Percentiles rank a stretch among this genome's conserved stretches.
Evolutionary conservation across 805 yeast genomes (phyloP).

Genomic region (Diddensiella santjacobensis): DNA sequence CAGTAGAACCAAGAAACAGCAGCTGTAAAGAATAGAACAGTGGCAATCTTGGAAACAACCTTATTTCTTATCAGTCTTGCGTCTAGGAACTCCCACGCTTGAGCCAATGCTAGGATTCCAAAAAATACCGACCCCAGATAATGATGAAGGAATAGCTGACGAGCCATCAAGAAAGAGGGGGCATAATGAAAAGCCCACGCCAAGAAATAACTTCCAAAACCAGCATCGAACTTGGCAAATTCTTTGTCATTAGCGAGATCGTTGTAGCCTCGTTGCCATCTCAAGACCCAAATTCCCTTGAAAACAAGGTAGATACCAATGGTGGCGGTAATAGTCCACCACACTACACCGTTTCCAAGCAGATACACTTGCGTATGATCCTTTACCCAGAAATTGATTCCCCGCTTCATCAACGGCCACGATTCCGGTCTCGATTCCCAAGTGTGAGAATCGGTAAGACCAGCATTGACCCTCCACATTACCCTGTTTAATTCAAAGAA

Average conservation of each 20-base stretch:
- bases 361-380: constrained; percentile 48
- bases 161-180: constrained; percentile 76
- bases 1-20: constrained; percentile 53
- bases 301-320: constrained; percentile 28
- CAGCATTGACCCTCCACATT: constrained; percentile 50
- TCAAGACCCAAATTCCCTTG: constrained; percentile 30
- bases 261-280: constrained; percentile 39
- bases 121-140: constrained; percentile 91
- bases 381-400: constrained; percentile 55
- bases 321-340: constrained; percentile 43
- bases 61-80: constrained; percentile 37
- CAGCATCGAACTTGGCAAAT: constrained; percentile 32
- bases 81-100: constrained; percentile 38
- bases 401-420: constrained; percentile 61
- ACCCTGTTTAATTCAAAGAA: constrained; percentile 53
- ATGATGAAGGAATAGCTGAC: constrained; percentile 92
- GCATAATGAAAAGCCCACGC: constrained; percentile 59
- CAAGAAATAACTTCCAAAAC: constrained; percentile 41
- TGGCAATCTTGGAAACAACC: constrained; percentile 41
- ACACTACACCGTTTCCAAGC: constrained; percentile 60
- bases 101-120: constrained; percentile 74
- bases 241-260: constrained; percentile 30
- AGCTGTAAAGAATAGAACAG: constrained; percentile 47
- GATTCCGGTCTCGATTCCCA: constrained; percentile 53
- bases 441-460: constrained; percentile 45